Base-by-base conservation (phyloP, 352 stramenopile species). In the Elongisporangium anandrum region DNA sequence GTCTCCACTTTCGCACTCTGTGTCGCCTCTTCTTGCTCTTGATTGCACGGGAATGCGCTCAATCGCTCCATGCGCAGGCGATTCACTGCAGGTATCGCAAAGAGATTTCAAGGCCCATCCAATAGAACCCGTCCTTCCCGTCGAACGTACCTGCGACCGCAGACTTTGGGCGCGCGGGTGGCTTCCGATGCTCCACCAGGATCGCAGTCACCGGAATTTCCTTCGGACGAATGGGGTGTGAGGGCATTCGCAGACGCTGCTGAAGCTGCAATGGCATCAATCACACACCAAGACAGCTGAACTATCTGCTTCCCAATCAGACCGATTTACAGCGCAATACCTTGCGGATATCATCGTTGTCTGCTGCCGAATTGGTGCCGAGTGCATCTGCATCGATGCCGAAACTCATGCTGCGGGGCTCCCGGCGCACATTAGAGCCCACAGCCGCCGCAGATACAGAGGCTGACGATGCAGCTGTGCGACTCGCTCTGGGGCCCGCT, bases 161-260 rank as follows among this genome's bases (percentile, higher is more conserved):
- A 4, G 74, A 79, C 39, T 81, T 83, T 21, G 74, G 74, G 9
- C 69, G 72, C 69, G 69, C 67, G 0, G 74, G 59, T 12, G 73
- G 70, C 21, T 79, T 82, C 20, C 34, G 66, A 52, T 41, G 63
- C 60, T 6, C 63, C 68, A 2, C 72, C 70, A 13, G 76, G 9
- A 41, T 41, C 5, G 4, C 29, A 9, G 29, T 41, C 29, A 41
- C 29, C 1, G 29, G 5, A 8, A 41, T 8, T 41, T 41, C 29
- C 29, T 41, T 41, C 1, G 29, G 29, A 4, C 29, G 29, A 41
- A 41, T 4, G 9, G 29, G 29, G 29, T 41, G 72, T 49, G 74
- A 66, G 23, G 80, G 76, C 51, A 70, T 69, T 24, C 75, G 69
- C 19, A 90, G 61, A 9, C 76, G 73, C 22, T 75, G 76, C 24